Evolutionary conservation across 2,329 filamentous ascomycete species (phyloP), one percentile per base, ranked within the genome.

Genomic region (Mycosphaerella sp.): DNA sequence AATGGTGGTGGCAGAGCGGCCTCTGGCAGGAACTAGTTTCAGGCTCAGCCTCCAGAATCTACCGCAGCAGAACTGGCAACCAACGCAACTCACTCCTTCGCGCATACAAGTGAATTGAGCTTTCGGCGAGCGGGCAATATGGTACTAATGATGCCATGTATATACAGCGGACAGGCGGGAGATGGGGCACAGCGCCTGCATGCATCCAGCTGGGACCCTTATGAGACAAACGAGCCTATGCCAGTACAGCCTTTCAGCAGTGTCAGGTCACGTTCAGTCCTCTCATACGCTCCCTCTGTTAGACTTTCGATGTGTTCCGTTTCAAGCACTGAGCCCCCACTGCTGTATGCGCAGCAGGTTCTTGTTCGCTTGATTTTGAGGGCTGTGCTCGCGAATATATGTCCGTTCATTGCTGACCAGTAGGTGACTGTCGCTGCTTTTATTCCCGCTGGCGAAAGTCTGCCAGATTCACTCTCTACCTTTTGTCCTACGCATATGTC

Each of bases 171-270:
- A 39, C 23, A 36, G n/a, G 49, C 32, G 49, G 32, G 34, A 31
- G 14, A 29, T 51, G 42, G 42, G 42, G 42, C 48, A 51, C 49
- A 45, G 48, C 34, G 39, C 32, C 23, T 23, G 26, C n/a, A 14
- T 26, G 21, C 40, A 38, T 11, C 34, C 29, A 11, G n/a, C 23
- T 32, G 21, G 23, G 42, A 10, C 17, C 36, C 54, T 34, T 45
- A 49, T 53, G 54, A 45, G 49, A 17, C 43, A 29, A 31, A 10
- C 32, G 6, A 40, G 54, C 54, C 49, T 53, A 53, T 56, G 31
- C 48, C 45, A 41, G 41, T 49, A 56, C 54, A 56, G 54, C 54
- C 54, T 49, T 52, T 45, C 26, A 21, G 11, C 14, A 31, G 32
- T 29, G 42, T 47, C 45, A 42, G 45, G 11, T 11, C 14, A 21